Conservation (phyloP, 2,329 filamentous ascomycete genomes). For the Eutypa lata region DNA sequence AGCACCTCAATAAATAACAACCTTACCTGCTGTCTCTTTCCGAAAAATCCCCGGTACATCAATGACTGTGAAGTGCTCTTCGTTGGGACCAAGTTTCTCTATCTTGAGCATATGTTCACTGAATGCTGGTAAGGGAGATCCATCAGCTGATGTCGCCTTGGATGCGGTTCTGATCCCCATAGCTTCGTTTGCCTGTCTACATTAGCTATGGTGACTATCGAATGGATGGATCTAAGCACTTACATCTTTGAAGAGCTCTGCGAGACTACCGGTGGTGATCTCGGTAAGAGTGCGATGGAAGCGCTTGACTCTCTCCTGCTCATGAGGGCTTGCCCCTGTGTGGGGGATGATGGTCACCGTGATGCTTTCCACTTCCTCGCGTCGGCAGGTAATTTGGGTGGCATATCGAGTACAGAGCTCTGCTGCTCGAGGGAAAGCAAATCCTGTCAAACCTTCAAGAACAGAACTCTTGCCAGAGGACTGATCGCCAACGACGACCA, state of each 20-base stretch:
- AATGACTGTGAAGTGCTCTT: constrained; percentile 49
- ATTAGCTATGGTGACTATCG: neutral
- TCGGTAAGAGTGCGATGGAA: constrained; percentile 27
- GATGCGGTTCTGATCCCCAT: constrained; percentile 40
- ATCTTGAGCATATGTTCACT: constrained; percentile 44
- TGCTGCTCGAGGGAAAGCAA: constrained; percentile 42
- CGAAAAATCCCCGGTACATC: constrained; percentile 55
- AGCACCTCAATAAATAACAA: neutral
- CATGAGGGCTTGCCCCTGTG: constrained; percentile 10
- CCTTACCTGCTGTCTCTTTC: constrained; percentile 30
- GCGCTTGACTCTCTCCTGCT: constrained; percentile 17
- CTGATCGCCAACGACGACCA: constrained; percentile 81
- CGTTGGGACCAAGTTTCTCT: constrained; percentile 41
- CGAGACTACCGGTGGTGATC: constrained; percentile 29
- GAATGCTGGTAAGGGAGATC: constrained; percentile 31
- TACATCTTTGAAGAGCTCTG: constrained; percentile 38
- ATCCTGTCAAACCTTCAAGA: constrained; percentile 60
- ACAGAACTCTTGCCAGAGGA: constrained; percentile 85
- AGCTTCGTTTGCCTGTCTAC: constrained; percentile 34
- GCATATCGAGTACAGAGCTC: constrained; percentile 48
- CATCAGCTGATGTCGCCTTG: constrained; percentile 1
- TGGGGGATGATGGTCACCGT: constrained; percentile 41
- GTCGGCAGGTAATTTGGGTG: constrained; percentile 44
- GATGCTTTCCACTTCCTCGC: constrained; percentile 32
- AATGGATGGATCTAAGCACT: constrained; percentile 4